A percentile compares a stretch with the other conserved stretches of the same genome.
phyloP scores from a whole-genome alignment of 768 basidiomycete genomes.

The Multifurca ochricompacta region DNA sequence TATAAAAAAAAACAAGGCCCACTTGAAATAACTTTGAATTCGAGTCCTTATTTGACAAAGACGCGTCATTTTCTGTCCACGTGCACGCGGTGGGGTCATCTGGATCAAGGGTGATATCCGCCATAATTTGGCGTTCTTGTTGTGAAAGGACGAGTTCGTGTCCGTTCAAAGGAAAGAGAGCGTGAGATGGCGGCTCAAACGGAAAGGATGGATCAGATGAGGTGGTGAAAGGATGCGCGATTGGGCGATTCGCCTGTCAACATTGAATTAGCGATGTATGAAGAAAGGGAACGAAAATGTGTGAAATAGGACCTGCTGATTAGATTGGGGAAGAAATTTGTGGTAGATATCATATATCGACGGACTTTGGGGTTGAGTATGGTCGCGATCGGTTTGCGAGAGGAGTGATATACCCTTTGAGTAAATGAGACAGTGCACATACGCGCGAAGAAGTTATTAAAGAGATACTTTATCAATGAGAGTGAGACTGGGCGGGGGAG shows the following conservation, averaged over 20 bases:
- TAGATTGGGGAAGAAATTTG: background rate
- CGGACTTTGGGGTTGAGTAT: background rate
- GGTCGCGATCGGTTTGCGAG: background rate
- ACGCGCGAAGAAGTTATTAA: background rate
- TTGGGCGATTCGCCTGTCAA: background rate
- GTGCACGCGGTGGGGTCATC: constrained; percentile 11
- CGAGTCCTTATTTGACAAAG: background rate
- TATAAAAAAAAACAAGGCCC: background rate
- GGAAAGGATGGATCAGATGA: background rate
- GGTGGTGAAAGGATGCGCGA: background rate
- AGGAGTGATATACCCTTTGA: background rate
- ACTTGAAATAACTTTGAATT: background rate
- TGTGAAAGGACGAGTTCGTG: constrained; percentile 1
- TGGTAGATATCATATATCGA: background rate
- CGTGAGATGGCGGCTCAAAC: background rate
- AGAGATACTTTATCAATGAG: background rate
- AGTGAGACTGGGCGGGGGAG: background rate
- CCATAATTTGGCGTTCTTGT: constrained; percentile 19
- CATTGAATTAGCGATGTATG: background rate
- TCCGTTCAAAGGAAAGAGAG: background rate
- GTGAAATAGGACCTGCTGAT: background rate
- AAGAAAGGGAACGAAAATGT: background rate
- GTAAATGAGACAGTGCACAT: background rate
- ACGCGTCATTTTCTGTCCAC: background rate
- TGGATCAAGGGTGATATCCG: constrained; percentile 11